Conservation (phyloP, 305 asterid species). For the Fraxinus floribunda region DNA sequence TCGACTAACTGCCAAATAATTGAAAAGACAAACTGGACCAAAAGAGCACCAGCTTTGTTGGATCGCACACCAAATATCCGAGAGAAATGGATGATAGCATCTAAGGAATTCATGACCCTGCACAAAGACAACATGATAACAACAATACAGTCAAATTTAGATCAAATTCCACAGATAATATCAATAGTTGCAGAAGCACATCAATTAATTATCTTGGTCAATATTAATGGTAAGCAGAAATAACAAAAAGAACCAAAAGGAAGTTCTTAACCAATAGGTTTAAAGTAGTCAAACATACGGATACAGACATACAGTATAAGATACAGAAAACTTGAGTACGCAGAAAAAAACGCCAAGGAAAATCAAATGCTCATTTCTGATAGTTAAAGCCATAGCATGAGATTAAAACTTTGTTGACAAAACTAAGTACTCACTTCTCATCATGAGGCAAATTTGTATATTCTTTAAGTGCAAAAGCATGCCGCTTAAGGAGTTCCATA, state of each 20-base stretch:
- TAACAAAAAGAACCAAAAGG: background rate
- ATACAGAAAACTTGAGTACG: background rate
- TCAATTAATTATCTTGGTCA: background rate
- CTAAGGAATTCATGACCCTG: conserved; percentile 72
- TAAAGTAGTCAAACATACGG: background rate
- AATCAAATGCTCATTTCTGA: background rate
- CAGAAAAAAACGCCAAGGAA: background rate
- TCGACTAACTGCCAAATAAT: conserved; percentile 83
- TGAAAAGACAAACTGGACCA: conserved; percentile 66
- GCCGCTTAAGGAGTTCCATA: conserved; percentile 81
- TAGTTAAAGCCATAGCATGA: background rate
- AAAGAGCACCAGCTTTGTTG: conserved; percentile 52
- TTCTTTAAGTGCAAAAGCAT: conserved; percentile 62
- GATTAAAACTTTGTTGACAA: background rate
- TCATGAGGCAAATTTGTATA: conserved; percentile 50
- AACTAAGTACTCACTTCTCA: conserved; percentile 65
- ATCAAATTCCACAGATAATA: conserved; percentile 7
- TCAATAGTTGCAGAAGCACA: background rate
- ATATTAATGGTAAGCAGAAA: background rate
- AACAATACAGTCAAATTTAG: conserved; percentile 4
- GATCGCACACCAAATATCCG: conserved; percentile 47
- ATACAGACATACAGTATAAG: background rate
- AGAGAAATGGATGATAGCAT: conserved; percentile 52
- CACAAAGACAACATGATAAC: conserved; percentile 20
- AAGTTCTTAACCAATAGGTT: background rate